Evolutionary conservation across 208 protist genomes (phyloP), one percentile per base, ranked within the genome.

Genomic region (Trypanosoma boissoni): DNA sequence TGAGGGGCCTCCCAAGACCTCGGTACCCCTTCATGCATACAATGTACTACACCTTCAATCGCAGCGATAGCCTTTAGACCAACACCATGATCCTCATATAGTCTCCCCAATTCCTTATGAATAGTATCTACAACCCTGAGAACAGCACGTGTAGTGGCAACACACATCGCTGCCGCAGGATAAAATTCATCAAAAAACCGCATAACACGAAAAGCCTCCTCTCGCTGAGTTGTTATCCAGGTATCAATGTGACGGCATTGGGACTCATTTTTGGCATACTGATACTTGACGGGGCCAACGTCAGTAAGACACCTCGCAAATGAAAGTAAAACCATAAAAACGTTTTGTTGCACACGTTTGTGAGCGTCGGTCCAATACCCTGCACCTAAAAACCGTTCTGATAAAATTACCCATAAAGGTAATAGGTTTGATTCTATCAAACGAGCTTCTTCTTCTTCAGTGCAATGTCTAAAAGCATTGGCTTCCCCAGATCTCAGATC

Each of bases 311-410:
- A 88, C 64, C 84, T 72, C 49, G 73, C 74, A 43, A 91, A 70
- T 8, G 84, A 78, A 49, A 91, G 80, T 8, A 91, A 73, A 26
- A 67, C 67, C 63, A 91, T 83, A 64, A 91, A 88, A n/a, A 77
- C 84, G 54, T 87, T 87, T 78, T 91, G 80, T 64, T 82, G 80
- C n/a, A 74, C 80, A 36, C 84, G 76, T 20, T 72, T 53, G 58
- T 91, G 78, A 16, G 70, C 71, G 21, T 58, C 49, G 0, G 56
- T 64, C 57, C 83, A 85, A 65, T 75, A 83, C 28, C 72, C 78
- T 23, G 78, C 74, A 34, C 64, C 78, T 31, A 85, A 32, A 54
- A 85, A 80, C 36, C 64, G 71, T 72, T 91, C 80, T 12, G 64
- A 55, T 52, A 77, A 43, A 28, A 55, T 64, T 24, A 88, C 80